Evolutionary conservation across 352 stramenopile species (phyloP), one percentile per base, ranked within the genome.

Genomic region (Phytophthora foliorum): DNA sequence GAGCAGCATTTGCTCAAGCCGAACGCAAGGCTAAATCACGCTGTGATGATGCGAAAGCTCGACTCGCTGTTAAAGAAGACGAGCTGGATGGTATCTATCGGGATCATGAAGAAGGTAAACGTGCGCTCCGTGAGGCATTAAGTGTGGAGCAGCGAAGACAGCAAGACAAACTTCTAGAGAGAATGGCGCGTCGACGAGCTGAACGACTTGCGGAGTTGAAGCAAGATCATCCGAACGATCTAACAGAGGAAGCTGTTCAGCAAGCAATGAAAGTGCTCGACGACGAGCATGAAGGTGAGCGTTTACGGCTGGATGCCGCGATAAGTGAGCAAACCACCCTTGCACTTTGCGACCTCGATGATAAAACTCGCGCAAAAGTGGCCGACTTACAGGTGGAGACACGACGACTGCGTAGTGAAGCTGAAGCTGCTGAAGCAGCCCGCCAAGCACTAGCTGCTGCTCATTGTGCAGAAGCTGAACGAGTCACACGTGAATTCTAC

Each of bases 121-220:
- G 52, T 5, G 58, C 64, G 14, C 53, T 85, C 10, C 21, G 45
- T 14, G 48, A 57, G 17, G 53, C 75, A 7, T 32, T 85, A 21
- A 56, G 51, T 3, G 52, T 73, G 1, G 77, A 85, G 42, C 63
- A 77, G 7, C 48, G 57, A 22, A 66, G 74, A 11, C 77, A 82
- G n/a, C 65, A 74, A 58, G 68, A 78, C 36, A 84, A 82, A 51
- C 38, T 84, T 16, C 25, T 71, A 14, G 77, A 80, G 24, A 55
- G 71, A 2, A 62, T 70, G 24, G 67, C 58, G 6, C 75, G 57
- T 31, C 53, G 66, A 16, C 57, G 72, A 27, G 50, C 46, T 0
- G 66, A 69, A 29, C 38, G 52, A 27, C 48, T 71, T 36, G 46
- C 34, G 0, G 64, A 74, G 9, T 17, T 75, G 24, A 67, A 74